phyloP scores from a whole-genome alignment of 331 rosid species.

The Arachis monticola region DNA sequence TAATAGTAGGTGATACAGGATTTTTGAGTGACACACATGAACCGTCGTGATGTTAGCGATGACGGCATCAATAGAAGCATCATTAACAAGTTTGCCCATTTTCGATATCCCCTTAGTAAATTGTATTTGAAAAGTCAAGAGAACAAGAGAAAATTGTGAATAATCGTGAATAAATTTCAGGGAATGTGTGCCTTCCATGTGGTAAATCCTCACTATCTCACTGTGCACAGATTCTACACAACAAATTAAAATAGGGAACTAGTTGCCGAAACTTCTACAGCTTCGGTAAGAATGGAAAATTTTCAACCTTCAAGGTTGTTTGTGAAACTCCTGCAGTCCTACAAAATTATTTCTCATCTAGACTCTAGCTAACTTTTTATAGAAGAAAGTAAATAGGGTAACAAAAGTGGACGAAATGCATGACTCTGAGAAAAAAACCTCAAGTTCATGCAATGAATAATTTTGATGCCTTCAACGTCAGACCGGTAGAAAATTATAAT shows the following conservation, averaged over 20 bases:
- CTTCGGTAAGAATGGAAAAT: neutral
- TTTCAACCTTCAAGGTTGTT: neutral
- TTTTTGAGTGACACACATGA: slow-evolving; percentile 7
- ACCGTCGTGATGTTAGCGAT: slow-evolving; percentile 17
- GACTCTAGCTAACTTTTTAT: too few relatives aligned
- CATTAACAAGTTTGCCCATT: neutral
- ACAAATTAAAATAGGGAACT: neutral
- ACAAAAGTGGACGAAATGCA: neutral
- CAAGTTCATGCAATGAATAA: neutral
- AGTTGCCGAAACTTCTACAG: neutral
- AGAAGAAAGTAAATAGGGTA: neutral
- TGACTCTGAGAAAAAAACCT: neutral
- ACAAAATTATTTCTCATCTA: neutral
- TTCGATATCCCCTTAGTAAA: neutral
- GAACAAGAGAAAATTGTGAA: neutral
- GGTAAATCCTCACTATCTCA: neutral
- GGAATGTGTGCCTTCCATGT: neutral
- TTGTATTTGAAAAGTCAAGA: neutral
- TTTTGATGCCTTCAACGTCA: neutral
- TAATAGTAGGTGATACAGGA: neutral
- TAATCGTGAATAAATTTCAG: neutral
- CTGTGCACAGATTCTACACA: neutral
- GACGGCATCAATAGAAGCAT: neutral
- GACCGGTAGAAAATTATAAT: too few relatives aligned
- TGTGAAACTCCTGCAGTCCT: neutral